Percentiles rank a stretch among this genome's conserved stretches.
Evolutionary conservation across 2,329 filamentous ascomycete genomes (phyloP).

Genomic region (Neonectria coccinea): DNA sequence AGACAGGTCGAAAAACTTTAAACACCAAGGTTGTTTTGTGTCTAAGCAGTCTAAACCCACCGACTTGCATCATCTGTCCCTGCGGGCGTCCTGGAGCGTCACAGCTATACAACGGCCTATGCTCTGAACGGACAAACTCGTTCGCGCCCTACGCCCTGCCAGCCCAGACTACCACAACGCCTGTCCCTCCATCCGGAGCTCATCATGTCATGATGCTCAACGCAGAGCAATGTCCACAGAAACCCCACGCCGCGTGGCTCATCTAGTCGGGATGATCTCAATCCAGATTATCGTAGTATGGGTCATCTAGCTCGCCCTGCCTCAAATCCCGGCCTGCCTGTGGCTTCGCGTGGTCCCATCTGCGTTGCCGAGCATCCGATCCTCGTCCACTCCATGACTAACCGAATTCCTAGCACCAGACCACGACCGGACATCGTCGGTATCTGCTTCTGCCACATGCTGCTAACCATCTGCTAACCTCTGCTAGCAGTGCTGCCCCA

Average conservation of each 20-base stretch:
- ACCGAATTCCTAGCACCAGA: neutral
- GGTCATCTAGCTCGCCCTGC: constrained; percentile 29
- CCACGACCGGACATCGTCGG: neutral
- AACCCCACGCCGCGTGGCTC: constrained; percentile 31
- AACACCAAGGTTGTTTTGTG: constrained; percentile 8
- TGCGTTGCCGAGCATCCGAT: constrained; percentile 34
- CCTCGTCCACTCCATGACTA: constrained; percentile 31
- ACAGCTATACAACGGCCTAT: neutral
- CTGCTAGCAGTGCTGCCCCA: neutral
- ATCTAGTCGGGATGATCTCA: constrained; percentile 30
- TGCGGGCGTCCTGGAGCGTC: neutral
- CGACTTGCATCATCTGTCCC: neutral
- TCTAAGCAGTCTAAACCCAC: constrained; percentile 8
- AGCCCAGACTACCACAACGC: neutral
- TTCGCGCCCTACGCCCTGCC: neutral
- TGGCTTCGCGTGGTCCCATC: constrained; percentile 29
- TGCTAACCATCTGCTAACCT: neutral
- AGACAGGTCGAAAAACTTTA: constrained; percentile 3
- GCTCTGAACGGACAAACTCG: neutral
- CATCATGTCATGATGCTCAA: constrained; percentile 1
- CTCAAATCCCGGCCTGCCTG: constrained; percentile 16
- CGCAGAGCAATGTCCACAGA: neutral
- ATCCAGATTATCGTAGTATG: constrained; percentile 32
- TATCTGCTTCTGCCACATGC: neutral
- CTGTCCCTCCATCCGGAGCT: neutral